phyloP scores from a whole-genome alignment of 305 asterid genomes.

The Coffea humblotiana region DNA sequence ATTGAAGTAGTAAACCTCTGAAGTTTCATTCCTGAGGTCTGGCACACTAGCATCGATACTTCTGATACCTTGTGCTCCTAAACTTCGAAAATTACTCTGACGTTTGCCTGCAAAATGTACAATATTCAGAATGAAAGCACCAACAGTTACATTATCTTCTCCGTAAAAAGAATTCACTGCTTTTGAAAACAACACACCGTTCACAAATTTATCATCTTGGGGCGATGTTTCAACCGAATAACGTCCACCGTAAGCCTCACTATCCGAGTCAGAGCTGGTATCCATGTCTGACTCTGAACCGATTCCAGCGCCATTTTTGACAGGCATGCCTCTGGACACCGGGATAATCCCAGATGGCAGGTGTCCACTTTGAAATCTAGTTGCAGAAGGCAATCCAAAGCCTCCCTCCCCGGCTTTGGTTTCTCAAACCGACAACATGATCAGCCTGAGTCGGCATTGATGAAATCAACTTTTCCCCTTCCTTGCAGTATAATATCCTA shows the following conservation, averaged over 20 bases:
- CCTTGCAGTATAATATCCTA: slow-evolving; percentile 25
- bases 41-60: slow-evolving; percentile 21
- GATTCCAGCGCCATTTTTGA: slow-evolving; percentile 31
- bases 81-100: slow-evolving; percentile 29
- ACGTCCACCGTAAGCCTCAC: slow-evolving; percentile 52
- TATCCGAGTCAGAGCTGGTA: slow-evolving; percentile 69
- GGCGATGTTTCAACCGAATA: slow-evolving; percentile 78
- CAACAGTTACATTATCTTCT: slow-evolving; percentile 13
- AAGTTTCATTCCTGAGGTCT: slow-evolving; percentile 26
- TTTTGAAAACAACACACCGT: slow-evolving; percentile 30
- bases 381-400: slow-evolving; percentile 55
- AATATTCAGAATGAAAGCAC: slow-evolving; percentile 7
- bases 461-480: slow-evolving; percentile 16
- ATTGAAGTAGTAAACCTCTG: slow-evolving; percentile 33
- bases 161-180: slow-evolving; percentile 19
- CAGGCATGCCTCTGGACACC: slow-evolving; percentile 26
- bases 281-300: slow-evolving; percentile 68
- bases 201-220: slow-evolving; percentile 66
- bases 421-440: slow-evolving; percentile 41
- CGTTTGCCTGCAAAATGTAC: slow-evolving; percentile 10
- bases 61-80: slow-evolving; percentile 30
- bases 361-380: slow-evolving; percentile 58
- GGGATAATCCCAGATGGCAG: slow-evolving; percentile 50
- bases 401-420: slow-evolving; percentile 29
- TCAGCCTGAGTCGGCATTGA: slow-evolving; percentile 52